Conservation (phyloP, 1,284 basidiomycete species). For the Rhodotorula sp. region DNA sequence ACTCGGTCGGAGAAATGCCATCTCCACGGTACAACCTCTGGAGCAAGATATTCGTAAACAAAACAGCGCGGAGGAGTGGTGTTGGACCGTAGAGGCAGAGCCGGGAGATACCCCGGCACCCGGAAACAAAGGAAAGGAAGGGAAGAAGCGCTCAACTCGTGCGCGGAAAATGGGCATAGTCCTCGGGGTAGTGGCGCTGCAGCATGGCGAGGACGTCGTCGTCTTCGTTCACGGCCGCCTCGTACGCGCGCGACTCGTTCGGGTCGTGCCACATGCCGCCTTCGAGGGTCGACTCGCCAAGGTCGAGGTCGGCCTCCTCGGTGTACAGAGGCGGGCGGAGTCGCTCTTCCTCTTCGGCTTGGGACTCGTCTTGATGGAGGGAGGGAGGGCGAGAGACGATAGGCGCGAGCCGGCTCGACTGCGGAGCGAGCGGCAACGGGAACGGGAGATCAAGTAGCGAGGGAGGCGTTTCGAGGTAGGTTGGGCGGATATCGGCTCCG, state of each 20-base stretch:
- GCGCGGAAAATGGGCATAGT: slow-evolving; percentile 1
- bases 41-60: too few relatives aligned
- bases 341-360: neutral
- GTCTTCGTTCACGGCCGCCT: slow-evolving; percentile 2
- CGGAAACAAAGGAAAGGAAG: neutral
- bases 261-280: slow-evolving; percentile 14
- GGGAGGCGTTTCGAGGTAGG: slow-evolving; percentile 16
- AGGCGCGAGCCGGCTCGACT: slow-evolving; percentile 15
- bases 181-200: slow-evolving; percentile 2
- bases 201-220: slow-evolving; percentile 9
- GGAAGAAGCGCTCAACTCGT: slow-evolving; percentile 5
- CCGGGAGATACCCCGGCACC: too few relatives aligned
- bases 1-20: too few relatives aligned
- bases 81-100: too few relatives aligned
- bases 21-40: too few relatives aligned
- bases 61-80: too few relatives aligned
- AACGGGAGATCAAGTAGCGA: slow-evolving; percentile 25
- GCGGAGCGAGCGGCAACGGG: slow-evolving; percentile 20
- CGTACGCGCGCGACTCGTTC: slow-evolving; percentile 6
- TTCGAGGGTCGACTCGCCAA: slow-evolving; percentile 18
- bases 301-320: slow-evolving; percentile 5
- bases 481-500: slow-evolving; percentile 10
- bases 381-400: slow-evolving; percentile 23
- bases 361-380: slow-evolving; percentile 1
- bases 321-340: slow-evolving; percentile 23